Conservation (phyloP, 768 basidiomycete genomes). For the Serendipita sp. region DNA sequence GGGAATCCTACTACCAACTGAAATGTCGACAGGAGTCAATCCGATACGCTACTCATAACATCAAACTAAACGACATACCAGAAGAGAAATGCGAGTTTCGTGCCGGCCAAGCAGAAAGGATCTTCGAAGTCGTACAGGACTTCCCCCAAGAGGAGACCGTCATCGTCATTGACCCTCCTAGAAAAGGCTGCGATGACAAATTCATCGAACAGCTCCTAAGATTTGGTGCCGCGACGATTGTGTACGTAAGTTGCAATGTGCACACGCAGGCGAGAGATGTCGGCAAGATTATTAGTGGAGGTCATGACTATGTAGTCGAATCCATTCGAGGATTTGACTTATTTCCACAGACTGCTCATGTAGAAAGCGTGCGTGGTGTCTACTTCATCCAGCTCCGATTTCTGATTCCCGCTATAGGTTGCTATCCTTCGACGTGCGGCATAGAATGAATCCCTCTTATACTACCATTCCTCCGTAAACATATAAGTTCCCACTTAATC, state of each 20-base stretch:
- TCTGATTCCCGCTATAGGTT: not conserved
- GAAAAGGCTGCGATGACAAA: constrained; percentile 78
- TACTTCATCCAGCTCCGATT: not conserved
- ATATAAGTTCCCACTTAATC: no score
- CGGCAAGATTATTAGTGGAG: constrained; percentile 41
- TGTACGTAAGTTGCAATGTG: constrained; percentile 92
- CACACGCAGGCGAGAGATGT: constrained; percentile 86
- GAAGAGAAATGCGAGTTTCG: constrained; percentile 47
- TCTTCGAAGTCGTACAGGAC: constrained; percentile 50
- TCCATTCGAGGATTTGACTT: constrained; percentile 81
- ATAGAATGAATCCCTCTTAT: no score
- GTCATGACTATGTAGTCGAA: constrained; percentile 54
- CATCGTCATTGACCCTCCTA: constrained; percentile 76
- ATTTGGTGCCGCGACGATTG: constrained; percentile 52
- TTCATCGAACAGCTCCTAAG: constrained; percentile 47
- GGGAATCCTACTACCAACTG: no score
- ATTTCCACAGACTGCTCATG: constrained; percentile 93
- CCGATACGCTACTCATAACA: constrained; percentile 49
- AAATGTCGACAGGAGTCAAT: constrained; percentile 38
- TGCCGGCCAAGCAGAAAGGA: constrained; percentile 72
- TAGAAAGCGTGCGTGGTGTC: constrained; percentile 44
- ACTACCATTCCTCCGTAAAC: no score
- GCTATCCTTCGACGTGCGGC: not conserved
- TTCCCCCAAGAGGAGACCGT: constrained; percentile 56
- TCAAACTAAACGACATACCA: constrained; percentile 43